phyloP scores from a whole-genome alignment of 2,329 filamentous ascomycete genomes.

The Onygenales sp. region DNA sequence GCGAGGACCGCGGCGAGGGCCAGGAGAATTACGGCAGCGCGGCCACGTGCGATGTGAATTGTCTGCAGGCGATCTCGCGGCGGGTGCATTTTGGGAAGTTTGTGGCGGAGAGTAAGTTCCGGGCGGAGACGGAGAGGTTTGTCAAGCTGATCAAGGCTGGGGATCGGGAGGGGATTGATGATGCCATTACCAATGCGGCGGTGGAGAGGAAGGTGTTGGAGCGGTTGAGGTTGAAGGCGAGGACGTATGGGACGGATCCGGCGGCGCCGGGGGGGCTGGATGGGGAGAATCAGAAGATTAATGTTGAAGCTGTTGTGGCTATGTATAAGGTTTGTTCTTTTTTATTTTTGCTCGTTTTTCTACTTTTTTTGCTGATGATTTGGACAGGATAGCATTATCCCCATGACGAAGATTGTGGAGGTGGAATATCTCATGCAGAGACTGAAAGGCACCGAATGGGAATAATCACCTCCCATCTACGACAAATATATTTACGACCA shows the following conservation, averaged over 20 bases:
- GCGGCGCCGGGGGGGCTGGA: constrained; percentile 42
- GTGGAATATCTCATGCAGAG: constrained; percentile 97
- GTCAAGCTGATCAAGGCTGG: constrained; percentile 70
- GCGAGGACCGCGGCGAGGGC: constrained; percentile 69
- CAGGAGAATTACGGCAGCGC: constrained; percentile 94
- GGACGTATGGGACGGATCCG: constrained; percentile 88
- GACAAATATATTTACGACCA: constrained; percentile 1
- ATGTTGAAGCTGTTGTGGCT: constrained; percentile 78
- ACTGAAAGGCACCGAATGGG: constrained; percentile 48
- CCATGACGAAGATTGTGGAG: constrained; percentile 95
- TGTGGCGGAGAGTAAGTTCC: constrained; percentile 92
- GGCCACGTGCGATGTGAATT: constrained; percentile 82
- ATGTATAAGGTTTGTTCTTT: constrained; percentile 59
- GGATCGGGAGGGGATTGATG: constrained; percentile 73
- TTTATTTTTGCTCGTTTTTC: not conserved
- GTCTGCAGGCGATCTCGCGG: constrained; percentile 79
- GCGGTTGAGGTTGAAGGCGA: constrained; percentile 74
- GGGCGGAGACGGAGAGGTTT: constrained; percentile 69
- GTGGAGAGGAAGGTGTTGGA: constrained; percentile 91
- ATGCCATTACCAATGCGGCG: constrained; percentile 77
- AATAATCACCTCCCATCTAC: constrained; percentile 10
- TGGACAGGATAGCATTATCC: constrained; percentile 66
- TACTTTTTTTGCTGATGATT: constrained; percentile 6
- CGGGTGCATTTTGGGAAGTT: constrained; percentile 98
- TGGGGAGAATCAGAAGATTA: constrained; percentile 56